phyloP scores from a whole-genome alignment of 1,284 basidiomycete species.

The Ceratobasidium sp. region DNA sequence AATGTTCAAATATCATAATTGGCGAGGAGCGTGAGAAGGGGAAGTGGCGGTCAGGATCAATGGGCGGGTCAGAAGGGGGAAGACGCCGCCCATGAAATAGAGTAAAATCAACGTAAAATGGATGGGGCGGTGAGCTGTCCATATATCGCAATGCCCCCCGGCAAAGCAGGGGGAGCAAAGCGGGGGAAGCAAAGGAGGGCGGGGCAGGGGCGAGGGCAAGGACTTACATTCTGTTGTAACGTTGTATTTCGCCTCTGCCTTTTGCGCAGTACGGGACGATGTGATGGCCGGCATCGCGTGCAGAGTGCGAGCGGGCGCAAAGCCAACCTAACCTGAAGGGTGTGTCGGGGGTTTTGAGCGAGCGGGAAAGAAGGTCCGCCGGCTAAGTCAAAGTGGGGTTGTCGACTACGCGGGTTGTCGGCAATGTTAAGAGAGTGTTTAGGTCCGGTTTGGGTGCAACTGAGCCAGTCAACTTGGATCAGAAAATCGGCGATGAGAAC shows the following conservation, averaged over 20 bases:
- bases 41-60: neutral
- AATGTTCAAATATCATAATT: neutral
- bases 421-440: constrained; percentile 28
- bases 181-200: neutral
- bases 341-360: constrained; percentile 22
- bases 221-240: constrained; percentile 77
- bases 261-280: constrained; percentile 45
- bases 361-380: constrained; percentile 17
- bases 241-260: constrained; percentile 73
- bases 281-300: constrained; percentile 41
- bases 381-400: constrained; percentile 5
- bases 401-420: constrained; percentile 25
- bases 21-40: constrained; percentile 12
- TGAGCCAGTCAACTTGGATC: constrained; percentile 21
- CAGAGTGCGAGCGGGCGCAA: constrained; percentile 24
- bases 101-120: constrained; percentile 16
- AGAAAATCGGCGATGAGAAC: constrained; percentile 20
- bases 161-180: neutral
- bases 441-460: constrained; percentile 34
- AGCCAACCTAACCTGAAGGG: constrained; percentile 11
- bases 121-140: neutral
- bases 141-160: neutral
- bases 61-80: neutral
- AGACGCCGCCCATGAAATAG: neutral
- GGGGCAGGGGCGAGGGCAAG: neutral